Conservation (phyloP, 208 protist species). For the Crithidia sp. region DNA sequence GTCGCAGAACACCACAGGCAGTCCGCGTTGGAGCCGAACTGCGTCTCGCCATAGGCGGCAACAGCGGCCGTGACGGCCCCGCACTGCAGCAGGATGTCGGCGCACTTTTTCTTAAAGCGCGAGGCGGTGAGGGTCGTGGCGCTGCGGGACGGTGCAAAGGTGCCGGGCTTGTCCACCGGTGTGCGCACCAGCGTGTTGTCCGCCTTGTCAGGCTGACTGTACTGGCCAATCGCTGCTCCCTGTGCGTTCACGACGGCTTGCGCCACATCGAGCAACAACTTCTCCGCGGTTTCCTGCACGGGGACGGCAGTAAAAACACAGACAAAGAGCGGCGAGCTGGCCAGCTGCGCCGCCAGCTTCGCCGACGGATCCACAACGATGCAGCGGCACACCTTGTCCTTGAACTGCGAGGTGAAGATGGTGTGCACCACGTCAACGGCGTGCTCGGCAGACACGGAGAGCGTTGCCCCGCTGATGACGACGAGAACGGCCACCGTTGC, state of each 20-base stretch:
- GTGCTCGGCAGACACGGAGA: slow-evolving; percentile 27
- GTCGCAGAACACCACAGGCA: slow-evolving; percentile 78
- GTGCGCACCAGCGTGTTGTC: slow-evolving; percentile 37
- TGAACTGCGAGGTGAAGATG: slow-evolving; percentile 70
- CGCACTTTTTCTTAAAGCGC: slow-evolving; percentile 62
- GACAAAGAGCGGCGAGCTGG: slow-evolving; percentile 19
- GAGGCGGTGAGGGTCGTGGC: slow-evolving; percentile 23
- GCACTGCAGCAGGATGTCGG: slow-evolving; percentile 69
- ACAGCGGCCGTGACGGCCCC: slow-evolving; percentile 69
- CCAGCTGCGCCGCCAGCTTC: slow-evolving; percentile 18
- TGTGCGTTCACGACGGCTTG: slow-evolving; percentile 35
- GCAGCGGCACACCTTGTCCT: slow-evolving; percentile 75
- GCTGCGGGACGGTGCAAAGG: slow-evolving; percentile 14
- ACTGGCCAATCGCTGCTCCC: slow-evolving; percentile 20
- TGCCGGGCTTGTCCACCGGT: slow-evolving; percentile 37
- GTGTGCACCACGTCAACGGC: slow-evolving; percentile 54
- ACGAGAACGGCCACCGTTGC: slow-evolving; percentile 62
- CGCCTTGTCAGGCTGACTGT: slow-evolving; percentile 27
- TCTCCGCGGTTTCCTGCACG: slow-evolving; percentile 38
- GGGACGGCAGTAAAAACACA: slow-evolving; percentile 20
- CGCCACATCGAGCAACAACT: slow-evolving; percentile 46
- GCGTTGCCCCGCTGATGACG: slow-evolving; percentile 54
- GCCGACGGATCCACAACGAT: slow-evolving; percentile 62
- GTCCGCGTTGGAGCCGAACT: slow-evolving; percentile 61
- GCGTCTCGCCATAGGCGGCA: slow-evolving; percentile 58